Base-by-base conservation (phyloP, 306 rosid genomes). In the Quercus alba region DNA sequence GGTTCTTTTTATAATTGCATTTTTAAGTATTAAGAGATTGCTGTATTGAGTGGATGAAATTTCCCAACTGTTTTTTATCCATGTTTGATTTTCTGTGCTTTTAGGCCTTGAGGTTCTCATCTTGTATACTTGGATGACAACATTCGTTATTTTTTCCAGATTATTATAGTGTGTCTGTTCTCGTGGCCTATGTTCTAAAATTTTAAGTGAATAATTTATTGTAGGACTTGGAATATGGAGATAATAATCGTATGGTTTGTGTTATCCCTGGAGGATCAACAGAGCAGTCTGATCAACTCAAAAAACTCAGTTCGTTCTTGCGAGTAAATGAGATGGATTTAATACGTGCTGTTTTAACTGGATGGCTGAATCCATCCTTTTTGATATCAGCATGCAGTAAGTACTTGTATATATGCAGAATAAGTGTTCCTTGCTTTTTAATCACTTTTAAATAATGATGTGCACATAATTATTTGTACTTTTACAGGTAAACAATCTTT, bases 381-480 rank as follows among this genome's bases (percentile, higher is more conserved):
- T 85, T 94, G 75, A 87, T 78, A 78, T 85, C 94, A 68, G 94
- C 97, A 66, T 88, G 95, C 51, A 82, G 98, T 92, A 80, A 86
- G 88, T 81, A 62, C 78, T 78, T 9, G 72, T 33, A 18, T 41
- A 64, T 38, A 7, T 52, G 5, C 20, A 0, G 63, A 75, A 25
- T 21, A 58, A 23, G 46, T 14, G 15, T 21, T 19, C 20, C 26
- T 56, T 75, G n/a, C 38, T 28, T 63, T 31, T 17, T 33, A 13
- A 33, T 66, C 51, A 18, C 49, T 11, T 11, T 31, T 46, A 17
- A 66, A 66, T 31, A 17, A 66, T 33, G 72, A 33, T 10, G 9
- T 17, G 51, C 25, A 31, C 49, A 6, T 31, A 26, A 28, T 63
- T 15, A 63, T 66, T 66, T 31, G 49, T 17, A 17, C 20, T 66